Base-by-base conservation (phyloP, 1,284 basidiomycete genomes). In the Moesziomyces antarcticus region DNA sequence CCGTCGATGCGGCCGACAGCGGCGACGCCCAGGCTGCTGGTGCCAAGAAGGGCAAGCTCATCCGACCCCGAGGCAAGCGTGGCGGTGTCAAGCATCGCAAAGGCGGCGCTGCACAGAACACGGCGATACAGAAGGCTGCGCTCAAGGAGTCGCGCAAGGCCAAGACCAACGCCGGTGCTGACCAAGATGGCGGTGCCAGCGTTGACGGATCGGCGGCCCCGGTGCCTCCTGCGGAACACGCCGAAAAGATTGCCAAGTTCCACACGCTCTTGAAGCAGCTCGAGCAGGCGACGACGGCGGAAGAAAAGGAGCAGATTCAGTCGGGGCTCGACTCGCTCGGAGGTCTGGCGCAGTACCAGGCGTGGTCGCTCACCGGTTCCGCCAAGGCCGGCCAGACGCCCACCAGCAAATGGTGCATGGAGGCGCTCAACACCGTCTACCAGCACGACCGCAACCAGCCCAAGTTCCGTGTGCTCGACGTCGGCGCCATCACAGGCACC, bases 401-500 rank as follows among this genome's bases (percentile, higher is more conserved):
- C 5, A 72, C 69, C 20, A 77, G 75, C 35, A 82, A 82, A 42
- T 82, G 81, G 81, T 74, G 73, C 54, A 78, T 72, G 41, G 68
- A 82, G 37, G 60, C 61, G 27, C 58, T 84, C 37, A 62, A 56
- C 41, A 53, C 37, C 35, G 63, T 73, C 27, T 73, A 73, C 50
- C n/a, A 47, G 53, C 70, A 73, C 41, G 56, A 59, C n/a, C 52
- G 64, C 25, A 16, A 59, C 41, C 46, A 64, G 37, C 70, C 64
- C 45, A 73, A 67, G 47, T 48, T 74, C 47, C 27, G 61, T 1
- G 57, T 86, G n/a, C 78, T 86, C n/a, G 85, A 86, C 51, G 84
- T 86, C 1, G 85, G 85, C 2, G 85, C 85, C 9, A 85, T 86
- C 47, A 77, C 77, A 20, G 82, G 83, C n/a, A 84, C 83, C 1